Evolutionary conservation across 2,329 filamentous ascomycete genomes (phyloP).

Genomic region (Aspergillus unguis): DNA sequence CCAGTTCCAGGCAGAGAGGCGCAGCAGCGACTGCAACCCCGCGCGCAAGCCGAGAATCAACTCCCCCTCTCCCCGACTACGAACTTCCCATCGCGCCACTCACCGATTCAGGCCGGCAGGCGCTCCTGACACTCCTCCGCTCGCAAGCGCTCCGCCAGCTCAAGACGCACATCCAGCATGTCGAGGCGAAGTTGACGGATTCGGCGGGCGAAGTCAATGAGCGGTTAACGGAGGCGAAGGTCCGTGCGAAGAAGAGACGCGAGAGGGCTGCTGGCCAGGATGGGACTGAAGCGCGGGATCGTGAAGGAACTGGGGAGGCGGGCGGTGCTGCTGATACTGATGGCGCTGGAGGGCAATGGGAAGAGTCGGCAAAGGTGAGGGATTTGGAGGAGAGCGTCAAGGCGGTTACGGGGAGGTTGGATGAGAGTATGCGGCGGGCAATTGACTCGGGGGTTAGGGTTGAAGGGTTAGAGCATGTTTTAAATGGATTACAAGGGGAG

Average conservation of each 20-base stretch:
- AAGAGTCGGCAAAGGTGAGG: slow-evolving; percentile 41
- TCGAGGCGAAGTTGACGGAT: slow-evolving; percentile 47
- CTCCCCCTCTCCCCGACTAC: slow-evolving; percentile 47
- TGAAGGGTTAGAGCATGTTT: slow-evolving; percentile 41
- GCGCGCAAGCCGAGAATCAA: neutral
- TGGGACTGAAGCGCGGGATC: neutral
- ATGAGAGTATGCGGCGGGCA: slow-evolving; percentile 55
- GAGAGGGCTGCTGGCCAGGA: slow-evolving; percentile 25
- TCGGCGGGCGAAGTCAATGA: slow-evolving; percentile 57
- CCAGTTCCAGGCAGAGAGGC: neutral
- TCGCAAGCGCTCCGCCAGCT: slow-evolving; percentile 44
- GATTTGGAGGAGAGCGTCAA: slow-evolving; percentile 48
- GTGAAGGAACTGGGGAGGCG: slow-evolving; percentile 21
- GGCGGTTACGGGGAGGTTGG: slow-evolving; percentile 53
- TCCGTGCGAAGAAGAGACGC: slow-evolving; percentile 36
- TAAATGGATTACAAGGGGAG: slow-evolving; percentile 45
- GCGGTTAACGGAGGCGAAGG: slow-evolving; percentile 41
- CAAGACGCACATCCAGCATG: slow-evolving; percentile 48
- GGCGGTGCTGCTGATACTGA: slow-evolving; percentile 22
- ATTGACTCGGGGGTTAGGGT: slow-evolving; percentile 56
- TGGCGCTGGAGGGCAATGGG: slow-evolving; percentile 33
- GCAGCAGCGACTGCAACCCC: neutral
- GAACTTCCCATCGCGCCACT: slow-evolving; percentile 53
- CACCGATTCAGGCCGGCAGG: slow-evolving; percentile 44
- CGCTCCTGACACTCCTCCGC: slow-evolving; percentile 46